Base-by-base conservation (phyloP, 2,329 filamentous ascomycete species). In the Shiraia bambusicola region DNA sequence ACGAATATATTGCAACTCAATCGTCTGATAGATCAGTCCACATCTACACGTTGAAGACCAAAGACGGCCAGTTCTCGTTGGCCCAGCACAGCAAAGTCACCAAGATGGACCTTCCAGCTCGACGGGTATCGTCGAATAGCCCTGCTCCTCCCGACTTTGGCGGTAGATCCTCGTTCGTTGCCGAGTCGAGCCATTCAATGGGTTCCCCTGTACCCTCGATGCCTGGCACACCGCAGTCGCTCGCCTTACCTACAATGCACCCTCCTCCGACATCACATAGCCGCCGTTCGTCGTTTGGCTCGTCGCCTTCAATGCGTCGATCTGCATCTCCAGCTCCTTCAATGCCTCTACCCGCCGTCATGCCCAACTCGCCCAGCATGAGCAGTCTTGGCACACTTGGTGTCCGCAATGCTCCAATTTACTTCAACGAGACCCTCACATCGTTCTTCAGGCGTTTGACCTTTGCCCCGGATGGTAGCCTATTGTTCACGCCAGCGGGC, bases 11-110 rank as follows among this genome's bases (percentile, higher is more conserved):
- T 46, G 93, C 93, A 27, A 98, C 93, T 1, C 93, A 98, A 66
- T 98, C 93, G 6, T 98, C 93, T 4, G 93, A 98, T 72, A 86
- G 93, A 65, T 96, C 93, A 2, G 92, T 97, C 11, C 94, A 98
- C 69, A 93, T 98, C 54, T 98, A 98, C 73, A 92, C 87, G 1
- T 75, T 98, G 50, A 95, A 89, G 74, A 95, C 88, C 15, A 98
- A 97, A 64, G 93, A 98, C 59, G 93, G 93, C 22, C 89, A 95
- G 56, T 95, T 95, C 65, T 90, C 89, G 0, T 76, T 98, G 36
- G 79, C 78, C 40, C 84, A 88, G 14, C 83, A 86, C 65, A 82
- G 87, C 47, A 91, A 91, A 66, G 79, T 97, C 50, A 85, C 88
- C 33, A 93, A 87, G 72, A 92, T 94, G 76, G 93, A 98, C 67